phyloP scores from a whole-genome alignment of 2,329 filamentous ascomycete species.

The Colletotrichum higginsianum region DNA sequence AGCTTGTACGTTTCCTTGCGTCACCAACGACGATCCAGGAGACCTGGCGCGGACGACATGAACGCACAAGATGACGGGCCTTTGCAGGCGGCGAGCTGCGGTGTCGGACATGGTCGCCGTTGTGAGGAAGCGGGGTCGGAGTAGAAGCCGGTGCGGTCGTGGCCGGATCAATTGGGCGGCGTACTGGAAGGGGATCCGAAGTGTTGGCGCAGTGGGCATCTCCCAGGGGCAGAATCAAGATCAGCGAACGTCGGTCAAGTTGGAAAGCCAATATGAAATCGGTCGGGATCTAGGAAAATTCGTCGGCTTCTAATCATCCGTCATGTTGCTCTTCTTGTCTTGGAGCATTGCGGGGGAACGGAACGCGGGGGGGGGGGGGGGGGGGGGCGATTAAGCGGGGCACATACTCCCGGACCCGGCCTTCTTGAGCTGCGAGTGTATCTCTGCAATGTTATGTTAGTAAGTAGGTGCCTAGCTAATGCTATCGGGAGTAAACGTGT shows the following conservation, averaged over 20 bases:
- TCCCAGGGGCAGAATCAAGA: background rate
- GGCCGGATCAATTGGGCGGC: background rate
- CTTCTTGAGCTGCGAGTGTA: background rate
- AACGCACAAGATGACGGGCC: slow-evolving; percentile 43
- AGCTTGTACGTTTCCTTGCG: background rate
- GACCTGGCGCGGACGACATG: background rate
- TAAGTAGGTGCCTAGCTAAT: background rate
- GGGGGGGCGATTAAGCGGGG: slow-evolving; percentile 7
- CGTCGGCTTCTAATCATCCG: background rate
- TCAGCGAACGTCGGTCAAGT: background rate
- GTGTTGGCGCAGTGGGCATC: slow-evolving; percentile 18
- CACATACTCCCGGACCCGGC: background rate
- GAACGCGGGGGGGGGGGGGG: background rate
- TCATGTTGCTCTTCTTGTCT: background rate
- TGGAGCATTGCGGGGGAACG: slow-evolving; percentile 22
- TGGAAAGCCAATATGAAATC: background rate
- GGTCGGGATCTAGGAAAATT: background rate
- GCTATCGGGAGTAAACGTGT: background rate
- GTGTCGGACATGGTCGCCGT: slow-evolving; percentile 38
- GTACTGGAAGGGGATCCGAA: background rate
- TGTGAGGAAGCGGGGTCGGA: slow-evolving; percentile 24
- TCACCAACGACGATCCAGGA: background rate
- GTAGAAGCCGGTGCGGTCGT: slow-evolving; percentile 1
- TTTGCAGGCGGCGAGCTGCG: slow-evolving; percentile 36
- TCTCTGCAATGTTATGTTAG: background rate